Evolutionary conservation across 2,329 filamentous ascomycete genomes (phyloP).

Genomic region (Xylaria polymorpha): DNA sequence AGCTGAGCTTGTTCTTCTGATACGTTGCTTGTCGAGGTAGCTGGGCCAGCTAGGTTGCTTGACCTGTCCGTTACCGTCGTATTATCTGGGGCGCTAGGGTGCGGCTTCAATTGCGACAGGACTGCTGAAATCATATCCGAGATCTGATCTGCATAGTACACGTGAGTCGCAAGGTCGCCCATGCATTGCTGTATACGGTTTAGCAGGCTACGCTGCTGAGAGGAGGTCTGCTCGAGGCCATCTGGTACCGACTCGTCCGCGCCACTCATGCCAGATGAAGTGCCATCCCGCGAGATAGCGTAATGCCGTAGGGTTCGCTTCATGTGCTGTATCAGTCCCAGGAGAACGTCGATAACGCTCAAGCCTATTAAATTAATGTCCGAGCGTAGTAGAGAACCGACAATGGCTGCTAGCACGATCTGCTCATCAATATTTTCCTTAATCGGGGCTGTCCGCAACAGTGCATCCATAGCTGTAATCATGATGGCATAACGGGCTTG

Average conservation of each 20-base stretch:
- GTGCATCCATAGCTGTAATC: slow-evolving; percentile 80
- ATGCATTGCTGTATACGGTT: slow-evolving; percentile 82
- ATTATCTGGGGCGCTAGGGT: slow-evolving; percentile 57
- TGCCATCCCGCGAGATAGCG: slow-evolving; percentile 50
- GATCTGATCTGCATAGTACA: slow-evolving; percentile 97
- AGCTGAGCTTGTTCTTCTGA: slow-evolving; percentile 58
- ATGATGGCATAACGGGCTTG: slow-evolving; percentile 94
- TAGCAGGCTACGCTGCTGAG: slow-evolving; percentile 74
- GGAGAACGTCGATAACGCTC: slow-evolving; percentile 93
- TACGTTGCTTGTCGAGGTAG: slow-evolving; percentile 54
- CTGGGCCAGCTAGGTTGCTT: slow-evolving; percentile 50
- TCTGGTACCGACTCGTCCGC: slow-evolving; percentile 49
- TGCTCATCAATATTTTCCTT: slow-evolving; percentile 80
- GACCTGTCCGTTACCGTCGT: slow-evolving; percentile 61
- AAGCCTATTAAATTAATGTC: slow-evolving; percentile 94
- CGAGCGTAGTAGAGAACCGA: slow-evolving; percentile 85
- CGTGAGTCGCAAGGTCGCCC: slow-evolving; percentile 89
- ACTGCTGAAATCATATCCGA: slow-evolving; percentile 92
- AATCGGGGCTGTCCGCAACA: slow-evolving; percentile 74
- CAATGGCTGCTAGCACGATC: slow-evolving; percentile 78
- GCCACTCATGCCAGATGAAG: slow-evolving; percentile 27
- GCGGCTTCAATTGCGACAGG: slow-evolving; percentile 79
- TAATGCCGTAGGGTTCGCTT: slow-evolving; percentile 78
- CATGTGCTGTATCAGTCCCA: slow-evolving; percentile 86
- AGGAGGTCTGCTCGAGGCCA: slow-evolving; percentile 55